These are phyloP conservation scores for Fusarium stilboides DNA, from an alignment of 2,329 filamentous ascomycete species.

Conservation along the genomic window DNA sequence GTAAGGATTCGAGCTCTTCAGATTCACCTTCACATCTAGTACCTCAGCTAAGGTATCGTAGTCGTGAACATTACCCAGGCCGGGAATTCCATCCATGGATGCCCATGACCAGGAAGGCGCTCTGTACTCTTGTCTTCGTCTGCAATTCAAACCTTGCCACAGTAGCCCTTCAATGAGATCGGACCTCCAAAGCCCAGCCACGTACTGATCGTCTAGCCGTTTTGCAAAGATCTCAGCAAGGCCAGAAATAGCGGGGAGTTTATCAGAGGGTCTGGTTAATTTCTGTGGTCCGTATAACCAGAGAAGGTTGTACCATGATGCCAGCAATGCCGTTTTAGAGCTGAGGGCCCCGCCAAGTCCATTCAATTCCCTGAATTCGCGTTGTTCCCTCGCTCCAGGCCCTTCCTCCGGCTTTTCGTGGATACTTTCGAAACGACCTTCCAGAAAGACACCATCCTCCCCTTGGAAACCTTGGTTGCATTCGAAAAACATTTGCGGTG, in stretches of 20 bases:
- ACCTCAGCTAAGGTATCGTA: neutral
- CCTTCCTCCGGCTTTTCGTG: neutral
- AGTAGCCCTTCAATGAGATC: neutral
- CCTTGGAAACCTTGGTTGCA: neutral
- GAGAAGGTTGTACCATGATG: neutral
- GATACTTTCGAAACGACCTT: neutral
- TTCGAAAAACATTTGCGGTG: conserved; percentile 1
- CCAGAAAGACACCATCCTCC: neutral
- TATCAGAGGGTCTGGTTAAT: conserved; percentile 9
- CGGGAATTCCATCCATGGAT: neutral
- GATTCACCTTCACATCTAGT: fast-evolving
- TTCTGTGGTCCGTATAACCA: neutral
- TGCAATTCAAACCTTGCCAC: neutral
- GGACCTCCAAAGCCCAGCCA: conserved; percentile 1
- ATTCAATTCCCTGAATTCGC: too few species aligned
- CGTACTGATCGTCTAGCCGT: neutral
- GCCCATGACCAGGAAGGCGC: conserved; percentile 4
- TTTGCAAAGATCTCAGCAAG: neutral
- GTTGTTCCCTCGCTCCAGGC: fast-evolving
- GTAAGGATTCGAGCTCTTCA: conserved; percentile 1
- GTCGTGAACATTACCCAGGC: fast-evolving
- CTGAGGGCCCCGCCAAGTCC: too few species aligned
- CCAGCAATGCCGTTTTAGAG: neutral
- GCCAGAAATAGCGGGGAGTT: conserved; percentile 13
- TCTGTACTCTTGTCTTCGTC: neutral